A percentile compares a stretch with the other conserved stretches of the same genome.
Evolutionary conservation across 106 monocot species (phyloP).

Genomic region (Platanthera guangdongensis): DNA sequence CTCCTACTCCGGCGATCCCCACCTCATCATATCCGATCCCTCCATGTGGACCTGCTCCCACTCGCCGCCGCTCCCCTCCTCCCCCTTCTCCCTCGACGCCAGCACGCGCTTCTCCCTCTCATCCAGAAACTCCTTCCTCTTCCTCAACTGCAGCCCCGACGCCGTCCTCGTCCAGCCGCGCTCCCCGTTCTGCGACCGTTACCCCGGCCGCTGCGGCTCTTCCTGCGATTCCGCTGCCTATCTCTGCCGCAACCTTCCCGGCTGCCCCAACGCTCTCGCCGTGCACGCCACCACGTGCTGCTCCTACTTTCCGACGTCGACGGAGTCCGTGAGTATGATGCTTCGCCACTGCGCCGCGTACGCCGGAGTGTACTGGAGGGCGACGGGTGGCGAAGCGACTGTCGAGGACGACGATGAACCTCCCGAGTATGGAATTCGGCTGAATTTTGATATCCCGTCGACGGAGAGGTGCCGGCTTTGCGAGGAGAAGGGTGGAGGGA

Average conservation of each 20-base stretch:
- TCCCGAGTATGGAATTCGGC: conserved; percentile 62
- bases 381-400: conserved; percentile 5
- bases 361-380: conserved; percentile 64
- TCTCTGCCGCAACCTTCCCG: conserved; percentile 69
- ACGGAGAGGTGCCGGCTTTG: conserved; percentile 49
- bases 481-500: conserved; percentile 42
- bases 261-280: conserved; percentile 27
- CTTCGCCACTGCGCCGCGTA: conserved; percentile 53
- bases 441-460: conserved; percentile 74
- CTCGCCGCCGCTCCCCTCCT: neutral
- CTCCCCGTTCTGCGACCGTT: conserved; percentile 51
- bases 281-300: conserved; percentile 40
- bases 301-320: conserved; percentile 49
- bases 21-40: conserved; percentile 70
- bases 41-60: conserved; percentile 60
- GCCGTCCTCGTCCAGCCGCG: conserved; percentile 47
- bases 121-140: conserved; percentile 58
- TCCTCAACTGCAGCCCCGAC: conserved; percentile 67
- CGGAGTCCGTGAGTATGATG: conserved; percentile 73
- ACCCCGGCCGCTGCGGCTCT: conserved; percentile 65
- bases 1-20: conserved; percentile 47
- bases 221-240: conserved; percentile 66
- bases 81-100: conserved; percentile 71
- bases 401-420: conserved; percentile 50
- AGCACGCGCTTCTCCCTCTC: conserved; percentile 76